Evolutionary conservation across 192 early-diverging fungal genomes (phyloP).

Genomic region (Jimgerdemannia lactiflua): DNA sequence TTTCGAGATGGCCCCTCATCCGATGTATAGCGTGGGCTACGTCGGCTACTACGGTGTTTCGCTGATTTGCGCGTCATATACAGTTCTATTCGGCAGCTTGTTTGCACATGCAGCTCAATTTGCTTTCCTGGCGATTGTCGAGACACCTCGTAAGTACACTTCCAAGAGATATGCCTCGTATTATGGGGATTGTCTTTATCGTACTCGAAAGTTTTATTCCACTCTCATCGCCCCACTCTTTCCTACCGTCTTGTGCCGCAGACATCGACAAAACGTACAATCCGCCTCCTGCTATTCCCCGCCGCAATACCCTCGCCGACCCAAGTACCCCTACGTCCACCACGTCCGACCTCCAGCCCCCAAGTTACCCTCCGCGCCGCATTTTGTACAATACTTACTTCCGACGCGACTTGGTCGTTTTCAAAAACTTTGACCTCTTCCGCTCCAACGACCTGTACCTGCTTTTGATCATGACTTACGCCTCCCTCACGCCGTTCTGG

Average conservation of each 20-base stretch:
- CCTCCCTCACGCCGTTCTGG: slow-evolving; percentile 63
- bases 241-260: slow-evolving; percentile 7
- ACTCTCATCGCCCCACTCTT: background rate
- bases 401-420: slow-evolving; percentile 80
- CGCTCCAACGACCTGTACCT: slow-evolving; percentile 83
- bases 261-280: slow-evolving; percentile 66
- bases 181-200: background rate
- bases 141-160: slow-evolving; percentile 76
- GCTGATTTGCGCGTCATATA: slow-evolving; percentile 88
- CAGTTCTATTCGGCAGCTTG: slow-evolving; percentile 86
- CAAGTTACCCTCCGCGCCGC: slow-evolving; percentile 29
- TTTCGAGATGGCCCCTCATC: slow-evolving; percentile 97
- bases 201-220: background rate
- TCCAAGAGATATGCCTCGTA: background rate
- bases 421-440: slow-evolving; percentile 91
- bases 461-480: slow-evolving; percentile 71
- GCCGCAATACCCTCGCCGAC: slow-evolving; percentile 9
- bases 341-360: slow-evolving; percentile 3
- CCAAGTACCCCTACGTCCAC: background rate
- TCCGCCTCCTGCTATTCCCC: slow-evolving; percentile 31
- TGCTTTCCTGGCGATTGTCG: slow-evolving; percentile 85
- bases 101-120: slow-evolving; percentile 89
- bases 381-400: slow-evolving; percentile 74
- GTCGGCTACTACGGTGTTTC: slow-evolving; percentile 94
- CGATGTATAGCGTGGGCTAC: slow-evolving; percentile 99